A percentile compares a stretch with the other conserved stretches of the same genome.
Conservation (phyloP, 257 asterid species). For the Salvia splendens region DNA sequence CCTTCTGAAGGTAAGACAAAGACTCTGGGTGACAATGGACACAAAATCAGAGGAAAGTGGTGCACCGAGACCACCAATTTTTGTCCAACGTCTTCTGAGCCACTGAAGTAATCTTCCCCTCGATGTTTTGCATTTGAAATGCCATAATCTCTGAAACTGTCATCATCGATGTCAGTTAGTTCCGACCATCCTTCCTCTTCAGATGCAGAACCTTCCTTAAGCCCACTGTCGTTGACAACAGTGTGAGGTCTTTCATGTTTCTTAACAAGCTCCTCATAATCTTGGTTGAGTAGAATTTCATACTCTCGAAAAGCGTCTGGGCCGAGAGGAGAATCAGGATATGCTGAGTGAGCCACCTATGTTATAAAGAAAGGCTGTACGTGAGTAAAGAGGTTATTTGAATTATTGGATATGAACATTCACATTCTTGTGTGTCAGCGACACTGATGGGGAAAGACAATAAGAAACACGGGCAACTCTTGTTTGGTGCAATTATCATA, state of each 20-base stretch:
- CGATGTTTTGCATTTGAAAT: slow-evolving; percentile 40
- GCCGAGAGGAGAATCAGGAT: slow-evolving; percentile 97
- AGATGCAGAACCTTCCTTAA: slow-evolving; percentile 39
- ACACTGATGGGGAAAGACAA: slow-evolving; percentile 16
- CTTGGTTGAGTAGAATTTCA: slow-evolving; percentile 83
- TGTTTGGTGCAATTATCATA: slow-evolving; percentile 3
- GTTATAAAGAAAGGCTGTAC: slow-evolving; percentile 30
- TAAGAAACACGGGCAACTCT: slow-evolving; percentile 1
- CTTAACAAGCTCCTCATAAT: slow-evolving; percentile 81
- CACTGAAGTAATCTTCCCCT: slow-evolving; percentile 41
- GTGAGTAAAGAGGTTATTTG: slow-evolving; percentile 19
- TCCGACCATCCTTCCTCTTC: slow-evolving; percentile 83
- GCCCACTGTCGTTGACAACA: slow-evolving; percentile 37
- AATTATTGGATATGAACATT: slow-evolving; percentile 10
- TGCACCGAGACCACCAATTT: slow-evolving; percentile 69
- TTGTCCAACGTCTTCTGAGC: slow-evolving; percentile 52
- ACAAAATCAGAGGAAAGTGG: slow-evolving; percentile 86
- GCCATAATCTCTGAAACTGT: slow-evolving; percentile 42
- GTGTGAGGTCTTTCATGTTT: slow-evolving; percentile 41
- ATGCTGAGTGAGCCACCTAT: slow-evolving; percentile 88
- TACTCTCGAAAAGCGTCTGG: slow-evolving; percentile 94
- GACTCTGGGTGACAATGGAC: slow-evolving; percentile 88
- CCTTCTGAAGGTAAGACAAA: slow-evolving; percentile 99
- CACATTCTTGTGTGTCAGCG: slow-evolving; percentile 16
- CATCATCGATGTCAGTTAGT: slow-evolving; percentile 55